phyloP scores from a whole-genome alignment of 2,329 filamentous ascomycete species.

The Stagonosporopsis rhizophila region DNA sequence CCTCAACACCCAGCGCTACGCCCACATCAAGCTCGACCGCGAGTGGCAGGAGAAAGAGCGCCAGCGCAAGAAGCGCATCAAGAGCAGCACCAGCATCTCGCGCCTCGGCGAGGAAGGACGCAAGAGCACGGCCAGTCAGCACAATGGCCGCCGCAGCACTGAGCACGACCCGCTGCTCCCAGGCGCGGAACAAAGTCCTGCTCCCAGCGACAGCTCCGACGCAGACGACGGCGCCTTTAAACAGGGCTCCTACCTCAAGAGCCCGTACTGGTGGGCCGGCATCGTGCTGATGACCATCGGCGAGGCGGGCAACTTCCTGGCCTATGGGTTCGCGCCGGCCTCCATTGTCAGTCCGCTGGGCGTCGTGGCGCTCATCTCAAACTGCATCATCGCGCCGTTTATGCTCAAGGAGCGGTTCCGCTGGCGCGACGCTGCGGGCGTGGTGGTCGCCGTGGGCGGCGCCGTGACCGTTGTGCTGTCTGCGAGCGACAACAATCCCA shows the following conservation, averaged over 20 bases:
- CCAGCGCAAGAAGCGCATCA: slow-evolving; percentile 37
- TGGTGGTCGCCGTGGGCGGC: slow-evolving; percentile 83
- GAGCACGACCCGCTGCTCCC: slow-evolving; percentile 12
- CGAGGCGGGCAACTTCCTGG: slow-evolving; percentile 94
- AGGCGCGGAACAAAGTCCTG: background rate
- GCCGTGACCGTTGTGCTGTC: slow-evolving; percentile 93
- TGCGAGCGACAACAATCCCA: slow-evolving; percentile 86
- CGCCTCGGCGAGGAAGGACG: slow-evolving; percentile 43
- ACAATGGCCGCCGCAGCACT: slow-evolving; percentile 9
- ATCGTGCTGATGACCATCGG: slow-evolving; percentile 92
- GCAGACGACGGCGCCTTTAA: slow-evolving; percentile 48
- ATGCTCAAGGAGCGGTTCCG: slow-evolving; percentile 93
- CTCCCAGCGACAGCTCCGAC: background rate
- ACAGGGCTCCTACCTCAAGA: slow-evolving; percentile 80
- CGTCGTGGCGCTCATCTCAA: slow-evolving; percentile 95
- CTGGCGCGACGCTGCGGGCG: slow-evolving; percentile 82
- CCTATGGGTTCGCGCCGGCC: slow-evolving; percentile 95
- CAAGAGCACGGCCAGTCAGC: slow-evolving; percentile 20
- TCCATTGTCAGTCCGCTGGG: slow-evolving; percentile 96
- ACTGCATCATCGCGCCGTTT: slow-evolving; percentile 94
- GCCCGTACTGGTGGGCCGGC: slow-evolving; percentile 95
- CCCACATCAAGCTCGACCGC: slow-evolving; percentile 82
- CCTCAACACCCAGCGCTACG: slow-evolving; percentile 95
- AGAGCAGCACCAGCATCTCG: slow-evolving; percentile 53
- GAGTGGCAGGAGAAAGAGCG: slow-evolving; percentile 64